A percentile compares a stretch with the other conserved stretches of the same genome.
These are phyloP conservation scores for Basipetospora chlamydospora DNA, from an alignment of 2,329 filamentous ascomycete species.

Conservation along the genomic window DNA sequence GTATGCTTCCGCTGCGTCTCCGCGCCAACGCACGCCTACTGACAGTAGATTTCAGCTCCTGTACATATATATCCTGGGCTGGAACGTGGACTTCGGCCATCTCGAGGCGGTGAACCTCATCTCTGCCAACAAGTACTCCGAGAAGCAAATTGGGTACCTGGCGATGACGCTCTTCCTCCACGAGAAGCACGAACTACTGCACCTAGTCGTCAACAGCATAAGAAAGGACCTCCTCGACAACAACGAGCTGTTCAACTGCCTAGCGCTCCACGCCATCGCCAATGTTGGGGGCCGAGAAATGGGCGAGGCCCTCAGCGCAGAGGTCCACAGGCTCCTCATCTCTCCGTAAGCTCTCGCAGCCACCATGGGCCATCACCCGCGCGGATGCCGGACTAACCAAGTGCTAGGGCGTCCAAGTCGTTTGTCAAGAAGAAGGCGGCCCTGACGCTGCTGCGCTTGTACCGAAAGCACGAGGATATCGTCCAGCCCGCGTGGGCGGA, in stretches of 20 bases:
- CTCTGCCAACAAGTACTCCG: slow-evolving; percentile 91
- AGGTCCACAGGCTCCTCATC: slow-evolving; percentile 87
- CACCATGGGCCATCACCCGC: slow-evolving; percentile 6
- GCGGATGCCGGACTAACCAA: slow-evolving; percentile 1
- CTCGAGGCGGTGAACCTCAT: slow-evolving; percentile 97
- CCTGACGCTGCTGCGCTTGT: slow-evolving; percentile 78
- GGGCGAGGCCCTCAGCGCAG: slow-evolving; percentile 81
- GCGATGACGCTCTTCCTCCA: slow-evolving; percentile 95
- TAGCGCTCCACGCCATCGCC: slow-evolving; percentile 92
- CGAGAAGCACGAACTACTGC: slow-evolving; percentile 89
- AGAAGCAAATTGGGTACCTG: slow-evolving; percentile 98
- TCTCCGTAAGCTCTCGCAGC: slow-evolving; percentile 55
- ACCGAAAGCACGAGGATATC: slow-evolving; percentile 86
- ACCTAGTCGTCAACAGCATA: slow-evolving; percentile 96
- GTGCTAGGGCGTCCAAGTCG: slow-evolving; percentile 56
- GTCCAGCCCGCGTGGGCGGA: slow-evolving; percentile 96
- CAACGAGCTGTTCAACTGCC: slow-evolving; percentile 94
- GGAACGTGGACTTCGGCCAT: slow-evolving; percentile 98
- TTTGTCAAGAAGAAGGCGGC: slow-evolving; percentile 99
- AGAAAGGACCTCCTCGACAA: slow-evolving; percentile 87
- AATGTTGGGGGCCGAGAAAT: slow-evolving; percentile 96
- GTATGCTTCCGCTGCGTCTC: slow-evolving; percentile 25
- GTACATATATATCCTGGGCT: slow-evolving; percentile 97
- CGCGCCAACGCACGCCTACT: too few relatives aligned
- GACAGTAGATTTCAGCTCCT: slow-evolving; percentile 56